phyloP scores from a whole-genome alignment of 257 asterid genomes.

The Jasminum sambac region DNA sequence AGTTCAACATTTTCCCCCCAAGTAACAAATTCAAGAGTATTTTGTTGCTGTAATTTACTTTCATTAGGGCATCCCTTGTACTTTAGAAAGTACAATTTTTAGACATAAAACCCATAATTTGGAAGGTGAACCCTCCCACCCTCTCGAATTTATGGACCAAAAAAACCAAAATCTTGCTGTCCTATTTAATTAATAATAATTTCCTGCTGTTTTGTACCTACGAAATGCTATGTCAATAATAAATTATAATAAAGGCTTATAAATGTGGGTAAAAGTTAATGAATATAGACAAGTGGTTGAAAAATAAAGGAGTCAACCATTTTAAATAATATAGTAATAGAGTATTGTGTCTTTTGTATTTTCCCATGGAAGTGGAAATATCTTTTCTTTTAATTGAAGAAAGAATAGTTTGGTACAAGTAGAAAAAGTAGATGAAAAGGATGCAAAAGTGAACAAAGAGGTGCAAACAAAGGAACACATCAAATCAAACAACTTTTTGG shows the following conservation, averaged over 20 bases:
- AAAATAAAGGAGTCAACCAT: constrained; percentile 21
- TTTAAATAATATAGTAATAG: constrained; percentile 9
- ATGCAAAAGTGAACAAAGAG: constrained; percentile 23
- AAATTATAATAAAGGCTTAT: neutral
- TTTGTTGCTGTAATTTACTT: too few relatives aligned
- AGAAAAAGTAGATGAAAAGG: constrained; percentile 26
- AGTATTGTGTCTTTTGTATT: neutral
- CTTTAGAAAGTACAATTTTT: neutral
- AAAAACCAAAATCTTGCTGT: neutral
- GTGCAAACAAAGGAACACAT: constrained; percentile 36
- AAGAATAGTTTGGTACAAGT: constrained; percentile 7
- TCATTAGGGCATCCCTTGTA: neutral
- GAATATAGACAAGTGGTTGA: neutral
- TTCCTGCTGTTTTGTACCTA: constrained; percentile 12
- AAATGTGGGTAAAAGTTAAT: neutral
- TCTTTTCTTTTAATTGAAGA: constrained; percentile 10
- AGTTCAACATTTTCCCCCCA: too few relatives aligned
- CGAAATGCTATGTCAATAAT: neutral
- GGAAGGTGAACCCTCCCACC: neutral
- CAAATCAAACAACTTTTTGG: constrained; percentile 42
- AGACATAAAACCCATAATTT: neutral
- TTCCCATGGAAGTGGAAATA: constrained; percentile 37
- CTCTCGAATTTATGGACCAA: neutral
- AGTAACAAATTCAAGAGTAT: too few relatives aligned
- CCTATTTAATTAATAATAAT: neutral